Evolutionary conservation across 2,329 filamentous ascomycete genomes (phyloP), one percentile per base, ranked within the genome.

Genomic region (Arthrobotrys iridis): DNA sequence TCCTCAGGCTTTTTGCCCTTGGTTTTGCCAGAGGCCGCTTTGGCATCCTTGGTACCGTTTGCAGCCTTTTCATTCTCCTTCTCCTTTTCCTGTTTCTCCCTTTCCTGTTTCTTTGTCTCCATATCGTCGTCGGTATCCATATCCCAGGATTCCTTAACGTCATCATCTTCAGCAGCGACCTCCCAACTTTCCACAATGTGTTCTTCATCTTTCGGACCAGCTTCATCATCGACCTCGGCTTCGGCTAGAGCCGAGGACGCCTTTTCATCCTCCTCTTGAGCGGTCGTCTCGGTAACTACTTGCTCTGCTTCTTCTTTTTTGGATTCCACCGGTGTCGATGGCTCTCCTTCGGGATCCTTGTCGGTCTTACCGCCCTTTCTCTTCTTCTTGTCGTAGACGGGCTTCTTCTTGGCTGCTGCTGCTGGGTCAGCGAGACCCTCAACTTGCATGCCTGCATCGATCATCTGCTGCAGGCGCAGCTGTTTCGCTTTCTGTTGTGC

Each of bases 111-210:
- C 18, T 78, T 79, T 40, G 80, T 78, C 22, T 67, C 62, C 45
- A 73, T 73, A 26, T 93, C 91, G 4, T 92, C 90, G 55, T 92
- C 91, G 1, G 89, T 90, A 64, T 93, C 91, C 33, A 91, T 93
- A 81, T 98, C 94, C 94, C 94, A 98, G 84, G 90, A 94, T 78
- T 97, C 94, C 83, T 97, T 97, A 80, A 96, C 87, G 74, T 91
- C 90, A 13, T 90, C 89, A 24, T 91, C 88, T 8, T 87, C 88
- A 57, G 92, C 90, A 15, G 65, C 65, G 28, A 89, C 88, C 82
- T 97, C 93, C 93, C 93, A 97, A 82, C 97, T 93, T 35, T 96
- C 87, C 15, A 86, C 81, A 59, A 80, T 80, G 37, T 86, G 90
- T 13, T 91, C 90, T 24, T 91, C 82, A 55, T 88, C 89, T 58